These are phyloP conservation scores for Amauroascus niger DNA, from an alignment of 2,329 filamentous ascomycete genomes.

Conservation along the genomic window DNA sequence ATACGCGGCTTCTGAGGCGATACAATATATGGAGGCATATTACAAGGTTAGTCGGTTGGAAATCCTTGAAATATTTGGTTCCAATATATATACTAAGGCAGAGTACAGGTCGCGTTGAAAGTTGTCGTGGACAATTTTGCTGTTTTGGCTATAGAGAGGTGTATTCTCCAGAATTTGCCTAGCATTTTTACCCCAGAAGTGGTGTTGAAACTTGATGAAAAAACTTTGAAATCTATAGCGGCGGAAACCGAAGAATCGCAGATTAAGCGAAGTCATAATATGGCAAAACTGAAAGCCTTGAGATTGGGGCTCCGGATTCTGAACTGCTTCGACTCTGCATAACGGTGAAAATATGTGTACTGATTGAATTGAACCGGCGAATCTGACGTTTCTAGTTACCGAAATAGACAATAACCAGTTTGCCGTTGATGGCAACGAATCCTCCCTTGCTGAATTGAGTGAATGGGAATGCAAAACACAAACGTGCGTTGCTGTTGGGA, in stretches of 20 bases:
- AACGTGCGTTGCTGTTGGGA: too few species aligned
- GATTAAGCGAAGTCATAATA: constrained; percentile 4
- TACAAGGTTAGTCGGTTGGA: constrained; percentile 32
- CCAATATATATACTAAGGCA: background rate
- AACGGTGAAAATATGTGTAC: background rate
- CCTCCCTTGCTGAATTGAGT: too few species aligned
- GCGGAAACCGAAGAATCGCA: constrained; percentile 10
- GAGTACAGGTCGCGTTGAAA: constrained; percentile 33
- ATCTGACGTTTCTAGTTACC: background rate
- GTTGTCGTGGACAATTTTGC: constrained; percentile 35
- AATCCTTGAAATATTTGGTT: background rate
- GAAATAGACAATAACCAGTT: background rate
- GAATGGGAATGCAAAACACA: too few species aligned
- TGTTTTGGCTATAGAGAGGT: constrained; percentile 30
- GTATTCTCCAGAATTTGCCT: constrained; percentile 11
- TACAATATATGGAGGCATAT: constrained; percentile 39
- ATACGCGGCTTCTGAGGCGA: constrained; percentile 31
- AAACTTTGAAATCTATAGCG: constrained; percentile 9
- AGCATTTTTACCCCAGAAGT: constrained; percentile 12
- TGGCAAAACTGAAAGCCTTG: constrained; percentile 3
- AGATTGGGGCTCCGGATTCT: constrained; percentile 8
- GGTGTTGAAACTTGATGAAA: constrained; percentile 6
- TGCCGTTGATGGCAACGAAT: background rate
- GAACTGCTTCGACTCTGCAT: constrained; percentile 1
- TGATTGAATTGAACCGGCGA: background rate